Base-by-base conservation (phyloP, 345 rosid genomes). In the Lepidium didymum region DNA sequence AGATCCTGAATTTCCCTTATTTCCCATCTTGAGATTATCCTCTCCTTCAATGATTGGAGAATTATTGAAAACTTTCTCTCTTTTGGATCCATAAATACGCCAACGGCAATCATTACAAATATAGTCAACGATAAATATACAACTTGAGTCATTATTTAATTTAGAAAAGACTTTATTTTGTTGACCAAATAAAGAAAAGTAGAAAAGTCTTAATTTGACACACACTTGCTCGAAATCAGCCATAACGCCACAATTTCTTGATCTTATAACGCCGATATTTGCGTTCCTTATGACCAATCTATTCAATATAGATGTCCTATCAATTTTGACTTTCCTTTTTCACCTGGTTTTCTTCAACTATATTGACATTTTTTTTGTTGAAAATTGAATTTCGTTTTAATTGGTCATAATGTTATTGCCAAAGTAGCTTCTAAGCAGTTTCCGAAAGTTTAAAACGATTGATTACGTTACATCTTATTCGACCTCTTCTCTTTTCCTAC, bases 151-250 rank as follows among this genome's bases (percentile, higher is more conserved):
- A 4, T 27, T 3, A 21, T 43, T 62, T 33, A 23, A 46, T 68
- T 41, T 52, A 33, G 68, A 18, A 14, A 29, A 56, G 12, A 56
- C 36, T 68, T 53, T 19, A 37, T 50, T 64, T 16, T 14, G 15
- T 64, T 64, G 46, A 37, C 31, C 56, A 49, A 62, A 16, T 12
- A 35, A 29, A 41, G 67, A 50, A 34, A 38, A 60, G 61, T 51
- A 41, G 67, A 50, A 34, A 38, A 60, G 61, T 51, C 61, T 51
- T 51, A 12, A n/a, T 57, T 51, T 50, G 52, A 52, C 34, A 29
- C 10, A 14, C 31, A 46, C n/a, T 46, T 25, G 41, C 61, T 35
- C 29, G 6, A 56, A 12, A 38, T 9, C 2, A 50, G 45, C 5
- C 45, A 56, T 55, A 10, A 18, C 10, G 31, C 62, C 62, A 19